Conservation (phyloP, 495 filamentous ascomycete genomes). For the Hypoxylon lienhwacheense region DNA sequence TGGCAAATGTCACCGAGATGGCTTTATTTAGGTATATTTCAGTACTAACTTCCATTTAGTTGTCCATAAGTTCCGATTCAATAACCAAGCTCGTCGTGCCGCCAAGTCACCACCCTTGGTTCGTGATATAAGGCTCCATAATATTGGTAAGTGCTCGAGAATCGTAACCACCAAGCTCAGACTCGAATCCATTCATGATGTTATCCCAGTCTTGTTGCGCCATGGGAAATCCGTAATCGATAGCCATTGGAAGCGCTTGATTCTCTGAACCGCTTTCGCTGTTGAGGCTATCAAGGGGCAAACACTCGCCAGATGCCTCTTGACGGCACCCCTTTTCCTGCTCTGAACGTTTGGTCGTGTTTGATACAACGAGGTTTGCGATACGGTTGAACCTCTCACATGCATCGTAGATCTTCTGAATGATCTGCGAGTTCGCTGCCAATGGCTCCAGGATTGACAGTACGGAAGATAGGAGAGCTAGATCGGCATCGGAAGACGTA, state of each 20-base stretch:
- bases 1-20: no score
- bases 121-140: constrained; percentile 33
- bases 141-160: constrained; percentile 27
- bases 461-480: constrained; percentile 35
- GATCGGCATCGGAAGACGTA: constrained; percentile 49
- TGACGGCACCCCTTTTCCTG: not conserved
- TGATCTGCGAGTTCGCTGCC: constrained; percentile 4
- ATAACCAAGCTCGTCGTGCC: not conserved
- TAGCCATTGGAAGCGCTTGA: not conserved
- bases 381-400: constrained; percentile 28
- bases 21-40: no score
- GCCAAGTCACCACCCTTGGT: constrained; percentile 28
- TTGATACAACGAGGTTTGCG: constrained; percentile 26
- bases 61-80: not conserved
- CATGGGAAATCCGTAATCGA: constrained; percentile 33
- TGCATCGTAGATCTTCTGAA: constrained; percentile 28
- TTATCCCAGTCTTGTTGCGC: constrained; percentile 36
- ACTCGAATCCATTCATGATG: constrained; percentile 32
- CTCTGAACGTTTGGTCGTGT: not conserved
- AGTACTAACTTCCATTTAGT: not conserved
- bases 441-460: constrained; percentile 13
- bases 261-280: not conserved
- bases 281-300: not conserved
- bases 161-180: constrained; percentile 27
- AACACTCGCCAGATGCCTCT: not conserved